Conservation (phyloP, 129 eudicot species). For the Kitagawia praeruptora region DNA sequence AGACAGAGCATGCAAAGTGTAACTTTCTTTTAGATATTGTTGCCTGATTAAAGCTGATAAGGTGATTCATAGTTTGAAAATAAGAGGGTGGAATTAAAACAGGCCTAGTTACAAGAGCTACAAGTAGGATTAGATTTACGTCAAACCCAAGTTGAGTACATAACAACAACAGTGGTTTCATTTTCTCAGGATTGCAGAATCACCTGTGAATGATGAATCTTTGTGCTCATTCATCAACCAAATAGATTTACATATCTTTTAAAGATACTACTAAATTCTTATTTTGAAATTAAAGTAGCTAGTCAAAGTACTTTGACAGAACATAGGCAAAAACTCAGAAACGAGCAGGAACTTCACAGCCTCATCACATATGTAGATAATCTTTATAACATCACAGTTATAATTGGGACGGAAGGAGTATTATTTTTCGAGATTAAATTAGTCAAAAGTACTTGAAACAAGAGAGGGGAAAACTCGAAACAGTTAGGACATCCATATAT, state of each 20-base stretch:
- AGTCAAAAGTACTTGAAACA: neutral
- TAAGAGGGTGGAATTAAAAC: neutral
- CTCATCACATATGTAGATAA: neutral
- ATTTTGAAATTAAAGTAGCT: neutral
- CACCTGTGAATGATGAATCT: conserved; percentile 6
- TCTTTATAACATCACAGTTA: too few relatives aligned
- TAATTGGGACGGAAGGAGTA: too few relatives aligned
- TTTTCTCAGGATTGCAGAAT: conserved; percentile 13
- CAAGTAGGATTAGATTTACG: conserved; percentile 3
- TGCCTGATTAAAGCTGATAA: conserved; percentile 29
- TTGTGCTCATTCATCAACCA: neutral
- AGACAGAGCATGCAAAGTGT: conserved; percentile 13
- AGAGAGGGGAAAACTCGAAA: neutral
- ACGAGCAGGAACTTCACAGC: neutral
- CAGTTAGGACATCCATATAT: neutral
- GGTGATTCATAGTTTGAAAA: conserved; percentile 18
- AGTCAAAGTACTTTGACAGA: neutral
- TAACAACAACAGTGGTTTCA: conserved; percentile 13
- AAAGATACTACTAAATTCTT: neutral
- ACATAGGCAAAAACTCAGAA: neutral
- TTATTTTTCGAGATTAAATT: neutral
- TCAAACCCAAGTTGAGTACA: conserved; percentile 7
- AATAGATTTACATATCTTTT: neutral
- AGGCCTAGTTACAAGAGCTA: neutral
- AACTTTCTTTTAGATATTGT: conserved; percentile 31